These are phyloP conservation scores for Paraphoma sp. DNA, from an alignment of 2,329 filamentous ascomycete genomes.

Conservation along the genomic window DNA sequence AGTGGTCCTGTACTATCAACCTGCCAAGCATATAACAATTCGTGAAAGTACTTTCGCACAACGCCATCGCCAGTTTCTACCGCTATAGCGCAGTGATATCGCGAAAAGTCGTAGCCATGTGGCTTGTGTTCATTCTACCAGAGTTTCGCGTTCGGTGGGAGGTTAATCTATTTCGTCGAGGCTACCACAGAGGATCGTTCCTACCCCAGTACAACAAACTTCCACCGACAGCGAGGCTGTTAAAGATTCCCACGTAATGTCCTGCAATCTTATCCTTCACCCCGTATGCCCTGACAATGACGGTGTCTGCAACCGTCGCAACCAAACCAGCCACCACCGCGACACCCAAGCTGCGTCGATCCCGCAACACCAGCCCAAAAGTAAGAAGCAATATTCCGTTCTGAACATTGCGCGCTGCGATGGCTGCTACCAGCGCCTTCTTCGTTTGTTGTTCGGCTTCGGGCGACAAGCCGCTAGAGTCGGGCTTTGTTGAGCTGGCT, in stretches of 20 bases:
- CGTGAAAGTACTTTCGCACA: too few relatives aligned
- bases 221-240: constrained; percentile 28
- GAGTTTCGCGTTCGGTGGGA: too few relatives aligned
- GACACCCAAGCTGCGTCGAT: constrained; percentile 29
- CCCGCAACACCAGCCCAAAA: constrained; percentile 26
- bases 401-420: constrained; percentile 32
- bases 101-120: too few relatives aligned
- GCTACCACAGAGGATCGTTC: constrained; percentile 26
- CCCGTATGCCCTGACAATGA: constrained; percentile 28
- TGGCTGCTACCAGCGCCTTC: constrained; percentile 28
- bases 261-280: constrained; percentile 27
- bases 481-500: constrained; percentile 1
- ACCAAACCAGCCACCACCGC: constrained; percentile 28
- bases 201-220: constrained; percentile 31
- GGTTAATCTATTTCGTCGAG: too few relatives aligned
- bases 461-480: neutral
- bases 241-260: constrained; percentile 31
- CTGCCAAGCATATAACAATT: too few relatives aligned
- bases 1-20: too few relatives aligned
- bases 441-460: constrained; percentile 25
- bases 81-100: too few relatives aligned
- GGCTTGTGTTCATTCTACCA: too few relatives aligned
- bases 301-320: constrained; percentile 27
- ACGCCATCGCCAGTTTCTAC: too few relatives aligned
- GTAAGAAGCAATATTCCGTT: constrained; percentile 26